Base-by-base conservation (phyloP, 257 asterid genomes). In the Phtheirospermum japonicum region DNA sequence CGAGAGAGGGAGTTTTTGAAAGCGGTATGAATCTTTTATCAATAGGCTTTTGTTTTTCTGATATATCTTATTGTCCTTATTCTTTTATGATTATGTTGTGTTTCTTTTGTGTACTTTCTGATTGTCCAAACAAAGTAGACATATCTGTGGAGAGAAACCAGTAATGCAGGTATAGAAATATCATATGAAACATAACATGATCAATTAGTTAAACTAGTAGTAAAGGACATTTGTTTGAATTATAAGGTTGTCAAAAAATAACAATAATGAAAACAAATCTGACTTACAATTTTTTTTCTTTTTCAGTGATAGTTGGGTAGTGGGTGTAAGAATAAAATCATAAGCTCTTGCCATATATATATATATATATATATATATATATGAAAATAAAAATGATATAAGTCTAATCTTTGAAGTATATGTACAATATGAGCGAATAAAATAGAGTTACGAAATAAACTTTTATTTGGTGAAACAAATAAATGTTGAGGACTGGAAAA, bases 1-100 rank as follows among this genome's bases (percentile, higher is more conserved):
- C 89, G 95, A 59, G 97, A 92, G 82, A 80, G 93, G 73, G 98
- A 92, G 66, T 92, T 92, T 77, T 83, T 92, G 33, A 79, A 86
- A 89, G 90, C 82, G 42, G 98, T 90, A 82, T 50, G 87, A 52
- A 46, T 34, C 55, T 64, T 61, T 30, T 14, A 14, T 70, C 59
- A 13, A 30, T 57, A 52, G 58, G 30, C 14, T 60, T 57, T 49
- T 30, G 45, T 36, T 69, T 48, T 12, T 16, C 16, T 70, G 40
- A 54, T 52, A 7, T 33, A 14, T 43, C 20, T 45, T 46, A 26
- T 16, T 57, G 12, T 59, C 60, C 28, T 19, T 33, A 36, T 51
- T 68, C 11, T 60, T 55, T 42, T 34, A 18, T 43, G 37, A 13
- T 61, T 51, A 34, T 23, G 4, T 33, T 59, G 54, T 18, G 26